A percentile compares a stretch with the other conserved stretches of the same genome.
Evolutionary conservation across 2,329 filamentous ascomycete genomes (phyloP).

Genomic region (Tolypocladium paradoxum): DNA sequence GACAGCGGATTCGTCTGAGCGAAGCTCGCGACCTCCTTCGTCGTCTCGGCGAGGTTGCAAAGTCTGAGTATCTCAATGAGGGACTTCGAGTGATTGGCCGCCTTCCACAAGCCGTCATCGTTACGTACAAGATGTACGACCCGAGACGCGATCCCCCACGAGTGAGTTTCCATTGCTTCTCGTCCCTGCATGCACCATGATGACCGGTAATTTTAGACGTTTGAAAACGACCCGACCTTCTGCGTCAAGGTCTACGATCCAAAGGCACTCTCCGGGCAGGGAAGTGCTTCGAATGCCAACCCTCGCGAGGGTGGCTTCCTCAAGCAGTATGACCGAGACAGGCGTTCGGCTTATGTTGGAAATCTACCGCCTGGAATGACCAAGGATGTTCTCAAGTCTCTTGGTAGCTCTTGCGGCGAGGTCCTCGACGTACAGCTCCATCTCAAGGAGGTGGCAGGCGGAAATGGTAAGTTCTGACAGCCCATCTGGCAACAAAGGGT

Average conservation of each 20-base stretch:
- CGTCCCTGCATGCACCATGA: not conserved
- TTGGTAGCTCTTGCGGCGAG: slow-evolving; percentile 27
- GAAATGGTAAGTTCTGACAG: slow-evolving; percentile 5
- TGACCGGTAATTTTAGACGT: slow-evolving; percentile 8
- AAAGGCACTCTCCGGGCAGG: slow-evolving; percentile 9
- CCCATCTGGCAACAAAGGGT: too few species aligned
- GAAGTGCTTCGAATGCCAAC: not conserved
- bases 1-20: slow-evolving; percentile 23
- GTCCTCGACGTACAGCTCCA: slow-evolving; percentile 19
- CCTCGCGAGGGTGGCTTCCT: slow-evolving; percentile 8
- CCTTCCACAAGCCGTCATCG: slow-evolving; percentile 29
- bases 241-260: slow-evolving; percentile 15
- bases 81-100: slow-evolving; percentile 21
- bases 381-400: slow-evolving; percentile 22
- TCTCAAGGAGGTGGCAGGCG: slow-evolving; percentile 11
- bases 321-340: slow-evolving; percentile 29
- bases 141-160: slow-evolving; percentile 35
- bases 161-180: slow-evolving; percentile 23
- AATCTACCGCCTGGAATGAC: slow-evolving; percentile 28
- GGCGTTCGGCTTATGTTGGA: slow-evolving; percentile 37
- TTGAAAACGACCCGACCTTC: slow-evolving; percentile 14
- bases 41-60: slow-evolving; percentile 32
- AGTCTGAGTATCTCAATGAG: slow-evolving; percentile 23
- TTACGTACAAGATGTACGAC: slow-evolving; percentile 42
- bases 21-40: slow-evolving; percentile 34